Percentiles rank a stretch among this genome's conserved stretches.
Evolutionary conservation across 768 basidiomycete genomes (phyloP).

Genomic region (Mycena kentingensis): DNA sequence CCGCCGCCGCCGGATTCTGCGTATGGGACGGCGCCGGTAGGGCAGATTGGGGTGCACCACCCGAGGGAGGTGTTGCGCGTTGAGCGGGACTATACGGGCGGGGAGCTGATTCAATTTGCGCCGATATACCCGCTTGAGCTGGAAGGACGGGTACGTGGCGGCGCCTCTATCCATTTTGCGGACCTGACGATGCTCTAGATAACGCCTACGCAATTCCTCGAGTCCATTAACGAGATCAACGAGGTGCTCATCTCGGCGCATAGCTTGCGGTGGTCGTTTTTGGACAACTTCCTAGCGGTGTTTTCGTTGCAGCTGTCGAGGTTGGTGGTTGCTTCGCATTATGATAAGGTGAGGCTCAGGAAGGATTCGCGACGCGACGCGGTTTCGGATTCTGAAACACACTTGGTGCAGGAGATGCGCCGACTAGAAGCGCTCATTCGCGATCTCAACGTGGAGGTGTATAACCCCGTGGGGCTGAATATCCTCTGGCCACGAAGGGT

Average conservation of each 20-base stretch:
- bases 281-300: conserved; percentile 81
- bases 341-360: conserved; percentile 63
- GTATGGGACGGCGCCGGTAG: conserved; percentile 78
- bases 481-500: conserved; percentile 83
- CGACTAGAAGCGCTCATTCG: conserved; percentile 64
- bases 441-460: conserved; percentile 68
- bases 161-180: background rate
- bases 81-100: conserved; percentile 89
- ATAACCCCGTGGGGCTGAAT: conserved; percentile 86
- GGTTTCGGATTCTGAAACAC: conserved; percentile 4
- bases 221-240: conserved; percentile 91
- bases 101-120: conserved; percentile 89
- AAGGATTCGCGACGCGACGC: background rate
- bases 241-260: conserved; percentile 85
- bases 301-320: conserved; percentile 80
- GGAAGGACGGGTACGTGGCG: conserved; percentile 77
- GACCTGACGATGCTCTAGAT: conserved; percentile 51
- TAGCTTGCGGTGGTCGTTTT: conserved; percentile 65
- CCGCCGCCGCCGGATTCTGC: conserved; percentile 77
- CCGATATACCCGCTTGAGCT: conserved; percentile 89
- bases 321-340: conserved; percentile 71
- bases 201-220: conserved; percentile 85
- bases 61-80: conserved; percentile 91
- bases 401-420: conserved; percentile 67
- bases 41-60: conserved; percentile 85